Evolutionary conservation across 805 yeast species (phyloP).

Genomic region (Yarrowia porcina): DNA sequence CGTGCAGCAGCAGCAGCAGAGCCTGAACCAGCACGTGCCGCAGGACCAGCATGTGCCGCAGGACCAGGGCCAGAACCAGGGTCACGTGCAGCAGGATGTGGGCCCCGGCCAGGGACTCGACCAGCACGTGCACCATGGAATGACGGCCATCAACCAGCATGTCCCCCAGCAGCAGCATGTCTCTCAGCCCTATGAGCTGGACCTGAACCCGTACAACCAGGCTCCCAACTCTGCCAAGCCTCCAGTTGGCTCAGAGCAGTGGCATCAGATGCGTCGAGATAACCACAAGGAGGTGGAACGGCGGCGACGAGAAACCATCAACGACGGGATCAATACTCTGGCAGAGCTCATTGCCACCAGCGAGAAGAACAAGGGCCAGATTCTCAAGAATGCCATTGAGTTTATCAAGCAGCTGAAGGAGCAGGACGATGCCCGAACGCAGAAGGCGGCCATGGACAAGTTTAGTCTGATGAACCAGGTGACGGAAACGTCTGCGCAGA

Average conservation of each 20-base stretch:
- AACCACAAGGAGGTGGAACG: constrained; percentile 96
- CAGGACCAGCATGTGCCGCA: not conserved
- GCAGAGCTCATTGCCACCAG: constrained; percentile 75
- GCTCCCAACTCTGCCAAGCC: constrained; percentile 45
- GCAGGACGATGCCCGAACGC: constrained; percentile 82
- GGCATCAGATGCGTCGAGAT: constrained; percentile 78
- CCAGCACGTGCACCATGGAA: constrained; percentile 9
- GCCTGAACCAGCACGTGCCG: not conserved
- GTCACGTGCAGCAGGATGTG: not conserved
- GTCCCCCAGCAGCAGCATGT: not conserved
- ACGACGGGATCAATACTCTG: constrained; percentile 77
- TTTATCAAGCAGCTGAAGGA: constrained; percentile 86
- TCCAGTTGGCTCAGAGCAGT: constrained; percentile 71
- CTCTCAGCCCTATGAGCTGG: not conserved
- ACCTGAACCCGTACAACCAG: constrained; percentile 4
- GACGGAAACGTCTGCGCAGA: constrained; percentile 75
- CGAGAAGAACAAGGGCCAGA: constrained; percentile 88
- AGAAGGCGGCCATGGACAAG: constrained; percentile 94
- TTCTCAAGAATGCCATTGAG: constrained; percentile 82
- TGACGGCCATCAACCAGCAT: constrained; percentile 17
- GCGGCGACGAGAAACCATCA: constrained; percentile 84
- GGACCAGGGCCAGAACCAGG: not conserved
- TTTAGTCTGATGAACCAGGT: constrained; percentile 88
- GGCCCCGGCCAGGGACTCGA: not conserved
- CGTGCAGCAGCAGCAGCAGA: not conserved